Evolutionary conservation across 306 rosid species (phyloP).

Genomic region (Glycine soja): DNA sequence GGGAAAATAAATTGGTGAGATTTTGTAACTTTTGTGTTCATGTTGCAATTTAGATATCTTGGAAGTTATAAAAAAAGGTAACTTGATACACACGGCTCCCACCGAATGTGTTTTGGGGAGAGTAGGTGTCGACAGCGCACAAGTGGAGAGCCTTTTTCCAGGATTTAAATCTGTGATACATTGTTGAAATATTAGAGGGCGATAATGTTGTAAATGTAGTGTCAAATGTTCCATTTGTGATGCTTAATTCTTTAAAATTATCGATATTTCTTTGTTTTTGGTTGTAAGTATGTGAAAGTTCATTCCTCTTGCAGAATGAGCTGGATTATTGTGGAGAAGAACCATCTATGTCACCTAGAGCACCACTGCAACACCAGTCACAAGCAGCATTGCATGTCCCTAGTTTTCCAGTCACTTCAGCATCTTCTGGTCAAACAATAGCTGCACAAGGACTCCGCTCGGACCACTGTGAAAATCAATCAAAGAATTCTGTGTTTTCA

Average conservation of each 20-base stretch:
- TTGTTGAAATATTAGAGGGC: no score
- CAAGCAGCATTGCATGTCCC: constrained; percentile 59
- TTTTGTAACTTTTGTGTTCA: no score
- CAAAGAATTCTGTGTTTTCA: constrained; percentile 80
- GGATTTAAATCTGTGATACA: no score
- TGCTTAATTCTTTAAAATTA: neutral
- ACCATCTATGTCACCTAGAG: constrained; percentile 80
- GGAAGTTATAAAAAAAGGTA: no score
- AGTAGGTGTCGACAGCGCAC: no score
- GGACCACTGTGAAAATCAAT: constrained; percentile 61
- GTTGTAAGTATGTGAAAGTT: constrained; percentile 1
- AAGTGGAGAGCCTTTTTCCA: no score
- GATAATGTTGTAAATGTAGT: no score
- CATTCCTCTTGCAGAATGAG: constrained; percentile 64
- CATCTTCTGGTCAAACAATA: constrained; percentile 54
- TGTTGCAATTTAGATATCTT: no score
- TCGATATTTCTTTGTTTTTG: constrained; percentile 1
- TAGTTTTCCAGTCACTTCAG: constrained; percentile 56
- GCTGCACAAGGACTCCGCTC: constrained; percentile 64
- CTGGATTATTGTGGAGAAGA: constrained; percentile 78
- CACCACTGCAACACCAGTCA: constrained; percentile 56
- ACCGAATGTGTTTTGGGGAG: no score
- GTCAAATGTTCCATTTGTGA: neutral
- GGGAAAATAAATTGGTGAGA: no score
- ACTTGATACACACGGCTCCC: no score